phyloP scores from a whole-genome alignment of 257 asterid genomes.

The Penstemon davidsonii region DNA sequence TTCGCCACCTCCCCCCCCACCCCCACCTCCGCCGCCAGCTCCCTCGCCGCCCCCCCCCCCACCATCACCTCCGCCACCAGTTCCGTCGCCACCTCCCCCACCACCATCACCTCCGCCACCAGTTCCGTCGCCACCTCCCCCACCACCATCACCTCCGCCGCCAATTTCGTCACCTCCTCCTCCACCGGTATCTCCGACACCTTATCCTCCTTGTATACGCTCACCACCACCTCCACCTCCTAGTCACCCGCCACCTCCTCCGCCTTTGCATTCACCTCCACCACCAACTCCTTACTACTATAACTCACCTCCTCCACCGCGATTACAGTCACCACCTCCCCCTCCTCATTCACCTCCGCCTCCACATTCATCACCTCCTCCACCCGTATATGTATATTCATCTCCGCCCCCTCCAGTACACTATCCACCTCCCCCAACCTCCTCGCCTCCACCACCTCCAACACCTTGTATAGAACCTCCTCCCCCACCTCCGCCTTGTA shows the following conservation, averaged over 20 bases:
- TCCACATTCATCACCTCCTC: conserved; percentile 38
- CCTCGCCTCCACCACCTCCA: conserved; percentile 51
- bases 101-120: conserved; percentile 27
- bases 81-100: conserved; percentile 27
- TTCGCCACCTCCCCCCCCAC: conserved; percentile 15
- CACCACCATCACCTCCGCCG: conserved; percentile 39
- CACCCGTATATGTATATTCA: conserved; percentile 33
- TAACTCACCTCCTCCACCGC: conserved; percentile 34
- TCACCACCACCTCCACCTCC: conserved; percentile 41
- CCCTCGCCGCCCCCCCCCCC: conserved; percentile 52
- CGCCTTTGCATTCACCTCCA: conserved; percentile 39
- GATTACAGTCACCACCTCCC: conserved; percentile 20
- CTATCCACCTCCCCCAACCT: conserved; percentile 52
- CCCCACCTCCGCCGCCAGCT: conserved; percentile 30
- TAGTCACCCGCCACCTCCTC: conserved; percentile 36
- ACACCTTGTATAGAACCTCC: conserved; percentile 40
- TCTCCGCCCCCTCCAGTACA: conserved; percentile 50
- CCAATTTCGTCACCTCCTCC: conserved; percentile 26
- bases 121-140: conserved; percentile 23
- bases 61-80: conserved; percentile 32
- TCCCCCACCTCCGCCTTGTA: conserved; percentile 56
- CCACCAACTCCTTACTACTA: conserved; percentile 44
- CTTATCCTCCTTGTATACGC: conserved; percentile 35
- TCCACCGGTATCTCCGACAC: conserved; percentile 28
- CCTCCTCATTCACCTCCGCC: conserved; percentile 32